These are phyloP conservation scores for Celoporthe dispersa DNA, from an alignment of 2,329 filamentous ascomycete species.

Conservation along the genomic window DNA sequence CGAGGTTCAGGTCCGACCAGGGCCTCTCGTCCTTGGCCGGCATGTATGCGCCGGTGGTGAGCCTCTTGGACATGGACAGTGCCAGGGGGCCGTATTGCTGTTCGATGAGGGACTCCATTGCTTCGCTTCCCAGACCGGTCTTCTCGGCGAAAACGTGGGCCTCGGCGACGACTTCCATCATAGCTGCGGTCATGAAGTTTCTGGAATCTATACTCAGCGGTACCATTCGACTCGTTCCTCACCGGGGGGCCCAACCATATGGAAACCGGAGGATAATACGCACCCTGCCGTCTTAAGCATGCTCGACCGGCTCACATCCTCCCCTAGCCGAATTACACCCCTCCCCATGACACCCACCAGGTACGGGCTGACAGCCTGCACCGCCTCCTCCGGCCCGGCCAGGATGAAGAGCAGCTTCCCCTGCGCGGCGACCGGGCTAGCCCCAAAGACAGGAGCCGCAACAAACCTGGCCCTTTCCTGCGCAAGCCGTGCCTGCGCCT, in stretches of 20 bases:
- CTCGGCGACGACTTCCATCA: slow-evolving; percentile 58
- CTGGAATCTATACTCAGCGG: slow-evolving; percentile 32
- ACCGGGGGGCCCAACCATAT: not conserved
- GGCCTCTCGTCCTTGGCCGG: slow-evolving; percentile 43
- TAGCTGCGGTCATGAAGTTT: slow-evolving; percentile 52
- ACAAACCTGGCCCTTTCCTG: slow-evolving; percentile 43
- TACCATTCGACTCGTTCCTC: not conserved
- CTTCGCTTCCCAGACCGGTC: slow-evolving; percentile 44
- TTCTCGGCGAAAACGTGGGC: slow-evolving; percentile 54
- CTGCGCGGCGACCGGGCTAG: slow-evolving; percentile 51
- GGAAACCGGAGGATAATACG: slow-evolving; percentile 57
- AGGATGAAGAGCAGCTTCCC: slow-evolving; percentile 52
- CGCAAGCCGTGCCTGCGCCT: slow-evolving; percentile 37
- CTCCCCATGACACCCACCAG: slow-evolving; percentile 48
- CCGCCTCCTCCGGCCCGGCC: slow-evolving; percentile 45
- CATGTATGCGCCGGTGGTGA: slow-evolving; percentile 45
- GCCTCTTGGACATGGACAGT: slow-evolving; percentile 42
- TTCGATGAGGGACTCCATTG: slow-evolving; percentile 49
- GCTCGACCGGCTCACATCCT: slow-evolving; percentile 48
- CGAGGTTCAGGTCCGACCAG: slow-evolving; percentile 53
- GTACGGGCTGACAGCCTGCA: slow-evolving; percentile 43
- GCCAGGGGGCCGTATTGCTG: slow-evolving; percentile 45
- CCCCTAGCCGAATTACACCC: slow-evolving; percentile 47
- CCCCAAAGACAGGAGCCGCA: slow-evolving; percentile 55
- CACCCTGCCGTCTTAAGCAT: slow-evolving; percentile 54